Conservation (phyloP, 1,284 basidiomycete species). For the Cronartium ribicola region DNA sequence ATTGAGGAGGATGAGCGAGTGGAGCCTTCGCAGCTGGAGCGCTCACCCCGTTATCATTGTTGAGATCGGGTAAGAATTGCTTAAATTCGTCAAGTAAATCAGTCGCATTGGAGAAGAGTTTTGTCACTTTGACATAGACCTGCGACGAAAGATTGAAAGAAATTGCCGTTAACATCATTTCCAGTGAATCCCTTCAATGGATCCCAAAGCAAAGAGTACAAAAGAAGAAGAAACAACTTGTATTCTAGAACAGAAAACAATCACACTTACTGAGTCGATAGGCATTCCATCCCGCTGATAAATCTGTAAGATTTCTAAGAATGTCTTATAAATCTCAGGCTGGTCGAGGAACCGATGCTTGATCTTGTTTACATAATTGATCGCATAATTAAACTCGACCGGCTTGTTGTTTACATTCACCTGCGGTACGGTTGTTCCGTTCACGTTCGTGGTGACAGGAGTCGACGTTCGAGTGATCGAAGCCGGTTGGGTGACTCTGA, state of each 20-base stretch:
- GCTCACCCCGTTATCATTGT: constrained; percentile 7
- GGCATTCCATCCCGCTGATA: constrained; percentile 41
- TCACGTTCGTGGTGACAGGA: not conserved
- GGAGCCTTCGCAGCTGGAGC: constrained; percentile 5
- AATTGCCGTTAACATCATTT: not conserved
- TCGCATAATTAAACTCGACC: constrained; percentile 42
- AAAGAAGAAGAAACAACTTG: not conserved
- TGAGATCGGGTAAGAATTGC: constrained; percentile 40
- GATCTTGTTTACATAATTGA: constrained; percentile 42
- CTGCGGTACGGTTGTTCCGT: not conserved
- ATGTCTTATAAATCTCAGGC: constrained; percentile 42
- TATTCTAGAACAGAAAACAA: not conserved
- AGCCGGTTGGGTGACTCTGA: constrained; percentile 12
- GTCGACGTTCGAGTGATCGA: not conserved
- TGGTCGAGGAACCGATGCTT: constrained; percentile 41
- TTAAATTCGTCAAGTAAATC: constrained; percentile 41
- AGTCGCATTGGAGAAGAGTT: constrained; percentile 26
- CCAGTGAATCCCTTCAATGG: too few species aligned
- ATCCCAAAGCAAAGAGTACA: not conserved
- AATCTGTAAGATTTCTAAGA: constrained; percentile 42
- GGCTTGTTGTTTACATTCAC: constrained; percentile 33
- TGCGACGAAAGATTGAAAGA: not conserved
- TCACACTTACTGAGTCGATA: constrained; percentile 32
- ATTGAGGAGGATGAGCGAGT: constrained; percentile 3
- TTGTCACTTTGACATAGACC: constrained; percentile 41